Conservation (phyloP, 2,329 filamentous ascomycete species). For the Cladophialophora chaetospira region DNA sequence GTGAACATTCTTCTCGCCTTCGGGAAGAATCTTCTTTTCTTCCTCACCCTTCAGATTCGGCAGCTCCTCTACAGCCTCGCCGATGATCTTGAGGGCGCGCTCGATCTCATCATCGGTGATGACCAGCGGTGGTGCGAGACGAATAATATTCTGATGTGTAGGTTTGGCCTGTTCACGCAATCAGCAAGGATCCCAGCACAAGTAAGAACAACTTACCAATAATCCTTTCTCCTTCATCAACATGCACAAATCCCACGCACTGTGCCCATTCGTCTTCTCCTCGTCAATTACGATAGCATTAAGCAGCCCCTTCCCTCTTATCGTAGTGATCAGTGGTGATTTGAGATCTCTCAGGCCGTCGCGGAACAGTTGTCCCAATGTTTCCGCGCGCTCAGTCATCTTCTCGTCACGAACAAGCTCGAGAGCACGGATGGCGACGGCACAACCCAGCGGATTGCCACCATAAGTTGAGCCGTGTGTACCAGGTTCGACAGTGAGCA, state of each 20-base stretch:
- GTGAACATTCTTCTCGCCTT: slow-evolving; percentile 63
- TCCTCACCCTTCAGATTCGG: slow-evolving; percentile 64
- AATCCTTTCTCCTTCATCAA: slow-evolving; percentile 93
- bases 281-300: slow-evolving; percentile 98
- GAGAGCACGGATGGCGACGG: slow-evolving; percentile 90
- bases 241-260: slow-evolving; percentile 95
- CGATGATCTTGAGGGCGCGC: slow-evolving; percentile 75
- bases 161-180: slow-evolving; percentile 75
- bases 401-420: slow-evolving; percentile 92
- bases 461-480: slow-evolving; percentile 99
- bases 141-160: slow-evolving; percentile 97
- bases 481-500: slow-evolving; percentile 93
- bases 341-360: slow-evolving; percentile 73
- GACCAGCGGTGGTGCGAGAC: slow-evolving; percentile 92
- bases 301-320: slow-evolving; percentile 89
- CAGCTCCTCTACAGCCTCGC: slow-evolving; percentile 77
- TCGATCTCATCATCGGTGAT: slow-evolving; percentile 87
- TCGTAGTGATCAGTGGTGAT: slow-evolving; percentile 75
- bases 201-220: slow-evolving; percentile 62
- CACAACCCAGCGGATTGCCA: slow-evolving; percentile 92
- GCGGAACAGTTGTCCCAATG: slow-evolving; percentile 79
- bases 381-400: slow-evolving; percentile 79
- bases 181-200: not conserved
- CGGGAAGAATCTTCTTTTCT: slow-evolving; percentile 59
- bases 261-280: slow-evolving; percentile 76